Percentiles rank a stretch among this genome's conserved stretches.
phyloP scores from a whole-genome alignment of 2,329 filamentous ascomycete genomes.

The Dactylellina haptotyla region DNA sequence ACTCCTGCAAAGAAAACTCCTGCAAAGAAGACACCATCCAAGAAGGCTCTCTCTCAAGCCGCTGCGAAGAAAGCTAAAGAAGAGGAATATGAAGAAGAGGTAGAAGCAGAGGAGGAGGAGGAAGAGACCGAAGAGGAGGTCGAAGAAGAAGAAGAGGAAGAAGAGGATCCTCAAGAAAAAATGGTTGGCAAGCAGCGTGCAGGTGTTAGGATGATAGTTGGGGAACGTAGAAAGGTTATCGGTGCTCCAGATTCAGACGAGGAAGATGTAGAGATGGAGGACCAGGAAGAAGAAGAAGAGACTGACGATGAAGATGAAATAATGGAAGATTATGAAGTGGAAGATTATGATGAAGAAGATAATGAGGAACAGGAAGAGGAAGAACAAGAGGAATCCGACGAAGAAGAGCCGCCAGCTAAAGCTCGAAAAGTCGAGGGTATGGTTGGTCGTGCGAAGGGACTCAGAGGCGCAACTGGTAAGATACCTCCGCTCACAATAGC shows the following conservation, averaged over 20 bases:
- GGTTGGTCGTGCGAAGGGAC: slow-evolving; percentile 21
- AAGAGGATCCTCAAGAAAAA: background rate
- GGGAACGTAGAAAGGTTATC: background rate
- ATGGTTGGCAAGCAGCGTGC: background rate
- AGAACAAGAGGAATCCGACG: no score
- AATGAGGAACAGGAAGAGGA: background rate
- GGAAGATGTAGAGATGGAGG: background rate
- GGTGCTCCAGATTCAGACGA: background rate
- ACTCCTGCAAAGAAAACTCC: background rate
- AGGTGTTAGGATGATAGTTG: background rate
- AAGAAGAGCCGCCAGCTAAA: background rate
- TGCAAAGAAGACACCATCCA: background rate
- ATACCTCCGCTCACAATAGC: slow-evolving; percentile 23
- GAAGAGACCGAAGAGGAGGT: background rate
- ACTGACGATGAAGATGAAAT: background rate
- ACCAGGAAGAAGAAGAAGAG: background rate
- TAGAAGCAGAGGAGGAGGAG: background rate
- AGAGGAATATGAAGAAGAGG: background rate
- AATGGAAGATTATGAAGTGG: background rate
- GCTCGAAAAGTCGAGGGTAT: slow-evolving; percentile 18
- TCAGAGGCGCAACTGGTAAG: slow-evolving; percentile 24
- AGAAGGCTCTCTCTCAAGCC: background rate
- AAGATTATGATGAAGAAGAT: background rate
- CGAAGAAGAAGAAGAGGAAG: background rate
- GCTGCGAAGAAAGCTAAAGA: background rate